Conservation (phyloP, 164 flowering plant species). For the Protea cynaroides region DNA sequence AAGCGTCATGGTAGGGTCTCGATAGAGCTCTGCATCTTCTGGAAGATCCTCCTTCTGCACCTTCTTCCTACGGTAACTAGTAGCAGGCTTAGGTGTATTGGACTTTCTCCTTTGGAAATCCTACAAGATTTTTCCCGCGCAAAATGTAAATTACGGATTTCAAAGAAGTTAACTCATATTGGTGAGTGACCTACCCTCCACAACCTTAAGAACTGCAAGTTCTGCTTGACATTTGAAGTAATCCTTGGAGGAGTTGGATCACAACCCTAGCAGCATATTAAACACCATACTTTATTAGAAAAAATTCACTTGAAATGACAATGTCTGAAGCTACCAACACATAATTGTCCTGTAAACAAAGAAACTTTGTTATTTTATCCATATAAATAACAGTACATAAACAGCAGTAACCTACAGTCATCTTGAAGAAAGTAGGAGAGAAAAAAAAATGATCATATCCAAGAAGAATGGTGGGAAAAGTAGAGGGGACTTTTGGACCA, state of each 20-base stretch:
- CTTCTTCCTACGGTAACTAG: constrained; percentile 85
- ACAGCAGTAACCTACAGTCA: too few relatives aligned
- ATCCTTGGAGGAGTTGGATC: constrained; percentile 74
- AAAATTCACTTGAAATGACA: not conserved
- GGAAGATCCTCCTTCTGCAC: constrained; percentile 69
- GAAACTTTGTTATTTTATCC: too few relatives aligned
- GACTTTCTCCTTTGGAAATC: constrained; percentile 66
- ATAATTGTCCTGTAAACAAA: too few relatives aligned
- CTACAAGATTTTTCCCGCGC: constrained; percentile 27
- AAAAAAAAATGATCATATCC: too few relatives aligned
- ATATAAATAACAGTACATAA: too few relatives aligned
- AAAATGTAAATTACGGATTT: not conserved
- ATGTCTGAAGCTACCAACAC: too few relatives aligned
- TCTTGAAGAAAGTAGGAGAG: too few relatives aligned
- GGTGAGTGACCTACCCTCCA: constrained; percentile 53
- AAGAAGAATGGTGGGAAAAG: too few relatives aligned
- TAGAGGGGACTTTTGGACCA: too few relatives aligned
- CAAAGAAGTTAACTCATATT: not conserved
- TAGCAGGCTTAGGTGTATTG: constrained; percentile 62
- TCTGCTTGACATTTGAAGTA: constrained; percentile 90
- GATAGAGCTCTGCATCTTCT: constrained; percentile 53
- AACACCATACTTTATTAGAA: not conserved
- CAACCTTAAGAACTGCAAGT: constrained; percentile 67
- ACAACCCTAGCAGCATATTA: constrained; percentile 35
- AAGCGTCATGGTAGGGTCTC: constrained; percentile 70